Base-by-base conservation (phyloP, 108 stramenopile species). In the Poteriospumella lacustris region DNA sequence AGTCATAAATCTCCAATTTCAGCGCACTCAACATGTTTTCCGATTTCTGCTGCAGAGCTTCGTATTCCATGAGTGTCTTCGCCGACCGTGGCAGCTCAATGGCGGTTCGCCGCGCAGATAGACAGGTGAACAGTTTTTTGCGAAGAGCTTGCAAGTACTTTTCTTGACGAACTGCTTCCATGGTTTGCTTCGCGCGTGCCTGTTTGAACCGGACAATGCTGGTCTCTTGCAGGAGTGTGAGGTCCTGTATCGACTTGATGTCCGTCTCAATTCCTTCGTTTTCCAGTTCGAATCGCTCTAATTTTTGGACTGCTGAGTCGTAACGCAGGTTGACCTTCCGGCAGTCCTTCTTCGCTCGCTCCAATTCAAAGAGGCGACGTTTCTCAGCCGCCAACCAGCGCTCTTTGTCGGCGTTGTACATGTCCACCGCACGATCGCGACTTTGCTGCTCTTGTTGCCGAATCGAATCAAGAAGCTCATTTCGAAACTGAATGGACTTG, bases 131-230 rank as follows among this genome's bases (percentile, higher is more conserved):
- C 42, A 73, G 36, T 38, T 73, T 73, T 24, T 42, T 9, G 28
- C 33, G 26, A 5, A 42, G 9, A 34, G 12, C 31, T 5, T 73
- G 12, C 12, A 73, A 33, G 31, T 29, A 19, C 26, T 15, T 73
- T 73, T 73, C 3, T 42, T 73, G 70, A 5, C 70, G 70, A 12
- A 33, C 5, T 3, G 31, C 5, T 38, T 73, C 70, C 70, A 73
- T 34, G 3, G 9, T n/a, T 3, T 39, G 42, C 41, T 73, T 73
- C 12, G 42, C 38, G 15, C 9, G 5, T 24, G 36, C 9, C 42
- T 33, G 9, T 19, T 44, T 56, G 33, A 42, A 44, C 12, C 42
- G 26, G 5, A 28, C 36, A 5, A 29, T 73, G 26, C 31, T 33
- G 9, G 9, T 64, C 36, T 64, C 12, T 34, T 64, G 60, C 9